A percentile compares a stretch with the other conserved stretches of the same genome.
Evolutionary conservation across 2,329 filamentous ascomycete species (phyloP).

Genomic region (Aspergillus fischeri): DNA sequence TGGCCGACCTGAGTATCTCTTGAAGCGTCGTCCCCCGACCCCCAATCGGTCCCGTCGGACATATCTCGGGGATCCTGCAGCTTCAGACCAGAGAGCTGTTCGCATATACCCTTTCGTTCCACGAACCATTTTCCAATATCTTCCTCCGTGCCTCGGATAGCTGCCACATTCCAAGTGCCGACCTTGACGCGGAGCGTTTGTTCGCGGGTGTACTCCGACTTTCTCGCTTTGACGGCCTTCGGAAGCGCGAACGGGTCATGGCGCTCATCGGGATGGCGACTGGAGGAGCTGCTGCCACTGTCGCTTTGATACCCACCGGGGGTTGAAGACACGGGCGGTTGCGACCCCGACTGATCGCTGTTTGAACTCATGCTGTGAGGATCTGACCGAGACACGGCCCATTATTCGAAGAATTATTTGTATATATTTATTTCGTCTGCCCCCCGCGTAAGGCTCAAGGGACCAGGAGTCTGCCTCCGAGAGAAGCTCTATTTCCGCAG

Average conservation of each 20-base stretch:
- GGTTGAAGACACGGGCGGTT: background rate
- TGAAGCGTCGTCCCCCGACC: conserved; percentile 12
- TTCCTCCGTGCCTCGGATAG: conserved; percentile 76
- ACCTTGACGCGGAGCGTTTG: conserved; percentile 79
- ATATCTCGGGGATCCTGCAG: conserved; percentile 21
- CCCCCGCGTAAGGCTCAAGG: background rate
- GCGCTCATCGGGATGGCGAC: conserved; percentile 8
- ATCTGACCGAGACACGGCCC: background rate
- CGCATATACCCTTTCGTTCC: conserved; percentile 65
- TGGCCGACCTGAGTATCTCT: conserved; percentile 40
- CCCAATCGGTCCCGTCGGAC: conserved; percentile 9
- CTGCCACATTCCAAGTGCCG: conserved; percentile 92
- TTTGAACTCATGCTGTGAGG: background rate
- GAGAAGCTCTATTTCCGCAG: background rate
- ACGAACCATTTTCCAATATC: conserved; percentile 90
- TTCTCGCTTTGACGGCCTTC: conserved; percentile 64
- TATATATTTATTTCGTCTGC: background rate
- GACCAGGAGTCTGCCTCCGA: background rate
- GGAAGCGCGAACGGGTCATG: conserved; percentile 45
- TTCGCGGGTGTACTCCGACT: conserved; percentile 72
- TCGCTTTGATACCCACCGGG: conserved; percentile 11
- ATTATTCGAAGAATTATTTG: background rate
- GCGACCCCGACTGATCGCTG: background rate
- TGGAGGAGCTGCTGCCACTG: conserved; percentile 12
- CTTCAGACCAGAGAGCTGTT: conserved; percentile 55